Evolutionary conservation across 75 land plant species (phyloP), one percentile per base, ranked within the genome.

Genomic region (Pinus albicaulis): DNA sequence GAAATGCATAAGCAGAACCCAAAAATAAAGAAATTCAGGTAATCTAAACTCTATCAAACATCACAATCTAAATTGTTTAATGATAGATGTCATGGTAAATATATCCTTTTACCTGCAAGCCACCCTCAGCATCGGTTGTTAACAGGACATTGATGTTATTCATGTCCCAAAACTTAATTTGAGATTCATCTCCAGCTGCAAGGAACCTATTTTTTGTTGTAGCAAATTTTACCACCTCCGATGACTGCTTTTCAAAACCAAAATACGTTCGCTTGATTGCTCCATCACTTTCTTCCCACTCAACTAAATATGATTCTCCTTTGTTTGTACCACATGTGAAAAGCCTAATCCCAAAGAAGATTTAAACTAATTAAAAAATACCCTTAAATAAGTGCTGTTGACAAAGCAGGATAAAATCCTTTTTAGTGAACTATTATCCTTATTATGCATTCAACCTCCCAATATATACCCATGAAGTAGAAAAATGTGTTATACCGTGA

Each of bases 221-320:
- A 81, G 86, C 88, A 61, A 89, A 89, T 59, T 89, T 89, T 14
- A 89, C 91, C 61, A 89, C 88, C 36, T 81, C 86, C 23, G 77
- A 26, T n/a, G 88, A 82, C 15, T 81, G 85, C 55, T 89, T 89
- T 13, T 83, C 75, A 55, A 89, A 83, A n/a, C 90, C 90, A 76
- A 63, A 41, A 66, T 86, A 89, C 23, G 81, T 83, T 56, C 90
- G 44, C 59, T 83, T 89, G 23, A 89, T 86, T 25, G 86, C 78
- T 76, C 92, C n/a, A n/a, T n/a, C n/a, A n/a, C n/a, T n/a, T n/a
- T n/a, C 92, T 81, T 88, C 88, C 92, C 90, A 90, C 69, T 90
- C 92, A 63, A 90, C 92, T 23, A 90, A 65, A 69, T 78, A 81
- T 28, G 28, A 88, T 0, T 90, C 92, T 53, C 88, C 88, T 78